Percentiles rank a stretch among this genome's conserved stretches.
Evolutionary conservation across 352 stramenopile genomes (phyloP).

Genomic region (Pythium guiyangense): DNA sequence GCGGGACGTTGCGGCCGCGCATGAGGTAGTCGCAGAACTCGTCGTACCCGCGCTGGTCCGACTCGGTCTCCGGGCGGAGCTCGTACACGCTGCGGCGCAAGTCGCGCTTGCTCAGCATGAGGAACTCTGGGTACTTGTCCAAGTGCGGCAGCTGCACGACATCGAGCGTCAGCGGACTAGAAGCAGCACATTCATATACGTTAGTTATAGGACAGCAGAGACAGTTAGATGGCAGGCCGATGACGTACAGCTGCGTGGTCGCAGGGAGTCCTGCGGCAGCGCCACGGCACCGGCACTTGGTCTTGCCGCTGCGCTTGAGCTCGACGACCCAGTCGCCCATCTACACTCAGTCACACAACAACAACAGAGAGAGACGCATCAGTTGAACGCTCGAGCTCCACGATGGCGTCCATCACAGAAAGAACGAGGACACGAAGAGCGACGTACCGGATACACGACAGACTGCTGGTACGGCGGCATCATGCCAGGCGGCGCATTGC

Average conservation of each 20-base stretch:
- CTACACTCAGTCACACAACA: conserved; percentile 4
- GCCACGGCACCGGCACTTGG: conserved; percentile 45
- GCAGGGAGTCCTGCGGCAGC: conserved; percentile 21
- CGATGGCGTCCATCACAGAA: background rate
- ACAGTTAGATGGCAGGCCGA: background rate
- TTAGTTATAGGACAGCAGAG: background rate
- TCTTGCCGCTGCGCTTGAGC: conserved; percentile 39
- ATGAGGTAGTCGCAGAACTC: conserved; percentile 67
- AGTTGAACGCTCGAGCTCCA: background rate
- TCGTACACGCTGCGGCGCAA: conserved; percentile 63
- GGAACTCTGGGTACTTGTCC: conserved; percentile 51
- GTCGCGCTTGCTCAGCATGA: conserved; percentile 52
- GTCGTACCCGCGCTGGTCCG: conserved; percentile 47
- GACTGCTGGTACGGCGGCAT: conserved; percentile 4
- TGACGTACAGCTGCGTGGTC: conserved; percentile 15
- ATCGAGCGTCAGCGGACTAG: conserved; percentile 55
- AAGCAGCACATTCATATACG: conserved; percentile 10
- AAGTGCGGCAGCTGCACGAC: conserved; percentile 61
- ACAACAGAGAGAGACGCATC: background rate
- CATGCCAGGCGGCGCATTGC: conserved; percentile 5
- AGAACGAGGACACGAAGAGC: background rate
- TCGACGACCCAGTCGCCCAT: conserved; percentile 40
- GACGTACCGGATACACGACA: conserved; percentile 12
- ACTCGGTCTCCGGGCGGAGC: conserved; percentile 46
- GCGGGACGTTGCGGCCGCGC: conserved; percentile 37